Percentiles rank a stretch among this genome's conserved stretches.
phyloP scores from a whole-genome alignment of 106 monocot species.

The Xerophyta viscosa region DNA sequence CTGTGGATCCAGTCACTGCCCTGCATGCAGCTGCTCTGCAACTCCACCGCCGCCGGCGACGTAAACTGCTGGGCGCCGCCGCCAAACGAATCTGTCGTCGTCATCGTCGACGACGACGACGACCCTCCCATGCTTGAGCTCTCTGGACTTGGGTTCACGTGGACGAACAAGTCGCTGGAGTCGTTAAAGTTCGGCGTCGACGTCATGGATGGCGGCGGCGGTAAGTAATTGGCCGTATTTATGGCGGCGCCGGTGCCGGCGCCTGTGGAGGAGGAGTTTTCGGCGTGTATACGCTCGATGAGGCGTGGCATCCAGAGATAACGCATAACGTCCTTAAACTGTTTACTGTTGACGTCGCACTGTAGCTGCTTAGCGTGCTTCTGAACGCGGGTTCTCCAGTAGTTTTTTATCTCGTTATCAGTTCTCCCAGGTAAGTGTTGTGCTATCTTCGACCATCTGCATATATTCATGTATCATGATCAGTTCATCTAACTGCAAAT shows the following conservation, averaged over 20 bases:
- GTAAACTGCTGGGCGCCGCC: background rate
- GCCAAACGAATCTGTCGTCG: background rate
- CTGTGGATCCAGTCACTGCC: background rate
- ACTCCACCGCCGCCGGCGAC: background rate
- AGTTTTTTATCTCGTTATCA: conserved; percentile 83
- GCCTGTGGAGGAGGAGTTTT: background rate
- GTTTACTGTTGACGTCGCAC: conserved; percentile 68
- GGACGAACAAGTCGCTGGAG: too few relatives aligned
- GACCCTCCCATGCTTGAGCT: conserved; percentile 4
- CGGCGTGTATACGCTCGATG: conserved; percentile 50
- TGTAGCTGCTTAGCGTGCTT: conserved; percentile 77
- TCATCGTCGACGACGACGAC: background rate
- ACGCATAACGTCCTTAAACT: conserved; percentile 67
- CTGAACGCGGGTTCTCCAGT: conserved; percentile 92
- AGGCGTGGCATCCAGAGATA: conserved; percentile 87
- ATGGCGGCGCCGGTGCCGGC: background rate
- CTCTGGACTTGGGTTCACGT: conserved; percentile 1
- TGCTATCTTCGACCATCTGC: conserved; percentile 88
- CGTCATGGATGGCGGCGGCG: background rate
- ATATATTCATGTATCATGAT: background rate
- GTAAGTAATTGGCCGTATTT: background rate
- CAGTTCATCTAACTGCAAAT: background rate
- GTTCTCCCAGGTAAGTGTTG: conserved; percentile 69
- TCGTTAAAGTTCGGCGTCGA: too few relatives aligned
- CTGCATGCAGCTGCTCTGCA: background rate